Conservation (phyloP, 192 early-diverging fungal genomes). For the Podila minutissima region DNA sequence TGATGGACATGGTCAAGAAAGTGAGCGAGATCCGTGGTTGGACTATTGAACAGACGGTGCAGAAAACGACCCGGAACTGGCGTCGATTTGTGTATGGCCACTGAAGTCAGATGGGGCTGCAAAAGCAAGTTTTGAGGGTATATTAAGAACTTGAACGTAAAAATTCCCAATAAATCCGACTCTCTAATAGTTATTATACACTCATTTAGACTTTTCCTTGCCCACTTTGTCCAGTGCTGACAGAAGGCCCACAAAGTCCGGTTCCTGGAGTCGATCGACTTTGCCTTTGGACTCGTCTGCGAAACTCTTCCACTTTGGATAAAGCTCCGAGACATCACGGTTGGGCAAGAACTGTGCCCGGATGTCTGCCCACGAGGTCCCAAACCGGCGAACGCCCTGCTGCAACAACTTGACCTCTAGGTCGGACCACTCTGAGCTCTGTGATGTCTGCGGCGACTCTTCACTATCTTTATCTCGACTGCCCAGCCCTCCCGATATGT, state of each 20-base stretch:
- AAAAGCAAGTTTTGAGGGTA: not conserved
- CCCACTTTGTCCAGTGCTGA: not conserved
- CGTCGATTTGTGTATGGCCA: conserved; percentile 46
- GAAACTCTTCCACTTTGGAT: conserved; percentile 16
- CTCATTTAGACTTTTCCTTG: not conserved
- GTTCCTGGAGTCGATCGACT: not conserved
- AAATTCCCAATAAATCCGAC: not conserved
- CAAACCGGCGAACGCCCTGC: conserved; percentile 34
- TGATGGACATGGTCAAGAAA: conserved; percentile 62
- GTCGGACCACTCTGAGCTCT: conserved; percentile 20
- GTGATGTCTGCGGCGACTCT: not conserved
- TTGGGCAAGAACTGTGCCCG: conserved; percentile 42
- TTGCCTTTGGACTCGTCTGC: not conserved
- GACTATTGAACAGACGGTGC: conserved; percentile 58
- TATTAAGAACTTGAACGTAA: not conserved
- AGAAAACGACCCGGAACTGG: conserved; percentile 62
- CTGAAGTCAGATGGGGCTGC: not conserved
- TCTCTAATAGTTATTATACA: too few species aligned
- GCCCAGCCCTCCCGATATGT: conserved; percentile 1
- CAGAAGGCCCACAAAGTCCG: not conserved
- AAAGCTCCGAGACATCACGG: conserved; percentile 17
- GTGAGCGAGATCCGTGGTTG: conserved; percentile 70
- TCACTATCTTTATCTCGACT: not conserved
- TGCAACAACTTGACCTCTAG: conserved; percentile 20
- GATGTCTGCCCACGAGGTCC: conserved; percentile 34